phyloP scores from a whole-genome alignment of 495 filamentous ascomycete species.

The Thermothielavioides terrestris region DNA sequence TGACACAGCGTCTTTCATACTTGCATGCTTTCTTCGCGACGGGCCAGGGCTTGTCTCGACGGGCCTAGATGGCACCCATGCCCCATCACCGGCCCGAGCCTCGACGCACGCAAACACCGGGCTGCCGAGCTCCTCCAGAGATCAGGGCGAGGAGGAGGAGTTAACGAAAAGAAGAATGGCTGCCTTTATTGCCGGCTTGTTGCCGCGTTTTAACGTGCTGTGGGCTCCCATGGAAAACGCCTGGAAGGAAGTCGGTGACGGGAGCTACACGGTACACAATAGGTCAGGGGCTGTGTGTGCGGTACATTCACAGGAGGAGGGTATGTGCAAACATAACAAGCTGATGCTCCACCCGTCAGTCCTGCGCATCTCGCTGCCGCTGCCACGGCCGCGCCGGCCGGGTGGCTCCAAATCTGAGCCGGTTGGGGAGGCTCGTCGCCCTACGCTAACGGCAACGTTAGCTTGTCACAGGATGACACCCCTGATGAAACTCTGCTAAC shows the following conservation, averaged over 20 bases:
- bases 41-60: not conserved
- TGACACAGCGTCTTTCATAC: conserved; percentile 12
- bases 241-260: conserved; percentile 16
- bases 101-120: too few species aligned
- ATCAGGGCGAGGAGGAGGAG: too few species aligned
- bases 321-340: not conserved
- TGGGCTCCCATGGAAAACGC: conserved; percentile 12
- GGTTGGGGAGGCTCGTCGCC: conserved; percentile 6
- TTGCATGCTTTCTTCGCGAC: not conserved
- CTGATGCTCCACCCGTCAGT: not conserved
- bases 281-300: too few species aligned
- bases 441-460: not conserved
- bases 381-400: conserved; percentile 1
- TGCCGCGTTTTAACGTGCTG: not conserved
- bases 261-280: too few species aligned
- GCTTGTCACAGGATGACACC: conserved; percentile 13
- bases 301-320: too few species aligned
- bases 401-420: not conserved
- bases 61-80: not conserved
- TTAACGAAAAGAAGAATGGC: not conserved
- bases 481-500: conserved; percentile 27
- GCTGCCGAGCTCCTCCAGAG: too few species aligned
- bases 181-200: not conserved
- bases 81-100: too few species aligned
- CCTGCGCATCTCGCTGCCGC: conserved; percentile 7